Evolutionary conservation across 352 stramenopile genomes (phyloP).

Genomic region (Saprolegnia parasitica): DNA sequence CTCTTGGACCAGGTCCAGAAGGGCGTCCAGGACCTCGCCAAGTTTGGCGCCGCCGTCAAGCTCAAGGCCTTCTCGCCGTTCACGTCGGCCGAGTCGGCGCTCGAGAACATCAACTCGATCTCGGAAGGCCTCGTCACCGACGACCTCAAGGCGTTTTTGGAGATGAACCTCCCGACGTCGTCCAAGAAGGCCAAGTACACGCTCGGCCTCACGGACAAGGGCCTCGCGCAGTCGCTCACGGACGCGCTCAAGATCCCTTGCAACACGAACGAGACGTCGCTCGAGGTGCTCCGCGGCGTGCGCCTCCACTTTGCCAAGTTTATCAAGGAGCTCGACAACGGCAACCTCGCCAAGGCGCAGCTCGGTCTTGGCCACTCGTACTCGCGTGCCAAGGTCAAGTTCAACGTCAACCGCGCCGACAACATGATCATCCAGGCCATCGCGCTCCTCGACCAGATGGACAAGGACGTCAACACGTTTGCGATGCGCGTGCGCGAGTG

Average conservation of each 20-base stretch:
- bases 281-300: slow-evolving; percentile 96
- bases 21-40: slow-evolving; percentile 89
- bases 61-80: slow-evolving; percentile 99
- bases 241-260: slow-evolving; percentile 92
- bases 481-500: slow-evolving; percentile 99
- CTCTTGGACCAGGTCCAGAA: slow-evolving; percentile 88
- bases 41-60: slow-evolving; percentile 97
- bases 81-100: slow-evolving; percentile 96
- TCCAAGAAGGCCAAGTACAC: slow-evolving; percentile 87
- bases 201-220: slow-evolving; percentile 92
- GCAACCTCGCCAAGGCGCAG: slow-evolving; percentile 96
- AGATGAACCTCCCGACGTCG: slow-evolving; percentile 98
- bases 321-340: slow-evolving; percentile 96
- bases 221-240: slow-evolving; percentile 91
- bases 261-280: slow-evolving; percentile 96
- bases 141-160: slow-evolving; percentile 97
- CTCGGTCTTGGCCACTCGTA: slow-evolving; percentile 99
- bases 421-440: slow-evolving; percentile 99
- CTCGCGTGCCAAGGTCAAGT: slow-evolving; percentile 99
- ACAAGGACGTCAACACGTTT: slow-evolving; percentile 99
- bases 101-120: slow-evolving; percentile 99
- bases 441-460: slow-evolving; percentile 98
- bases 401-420: slow-evolving; percentile 99
- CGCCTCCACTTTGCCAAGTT: slow-evolving; percentile 97
- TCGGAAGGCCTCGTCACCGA: slow-evolving; percentile 91